Percentiles rank a stretch among this genome's conserved stretches.
phyloP scores from a whole-genome alignment of 1,139 yeast genomes.

The Taphrina pruni region DNA sequence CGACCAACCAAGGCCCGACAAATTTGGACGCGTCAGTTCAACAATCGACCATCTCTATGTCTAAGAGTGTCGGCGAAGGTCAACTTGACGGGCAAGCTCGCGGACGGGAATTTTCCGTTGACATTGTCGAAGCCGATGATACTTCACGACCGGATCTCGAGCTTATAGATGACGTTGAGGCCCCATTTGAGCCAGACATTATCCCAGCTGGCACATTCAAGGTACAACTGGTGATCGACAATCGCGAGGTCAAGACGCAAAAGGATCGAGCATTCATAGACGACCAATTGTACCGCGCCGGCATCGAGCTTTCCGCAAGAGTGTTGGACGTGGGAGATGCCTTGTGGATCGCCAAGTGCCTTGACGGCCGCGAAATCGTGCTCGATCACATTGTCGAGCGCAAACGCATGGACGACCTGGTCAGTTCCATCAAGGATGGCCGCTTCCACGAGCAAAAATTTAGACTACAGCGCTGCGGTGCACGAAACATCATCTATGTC shows the following conservation, averaged over 20 bases:
- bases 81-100: conserved; percentile 6
- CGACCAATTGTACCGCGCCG: conserved; percentile 58
- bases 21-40: neutral
- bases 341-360: conserved; percentile 81
- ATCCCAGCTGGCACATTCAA: conserved; percentile 57
- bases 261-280: conserved; percentile 69
- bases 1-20: conserved; percentile 23
- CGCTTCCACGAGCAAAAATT: conserved; percentile 80
- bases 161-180: neutral
- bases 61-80: neutral
- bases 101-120: neutral
- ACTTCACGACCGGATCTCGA: neutral
- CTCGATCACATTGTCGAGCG: conserved; percentile 84
- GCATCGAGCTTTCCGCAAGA: conserved; percentile 61
- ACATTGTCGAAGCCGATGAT: neutral
- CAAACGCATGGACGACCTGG: conserved; percentile 85
- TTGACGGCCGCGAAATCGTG: conserved; percentile 67
- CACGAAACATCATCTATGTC: conserved; percentile 72
- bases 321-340: conserved; percentile 84
- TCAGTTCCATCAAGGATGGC: conserved; percentile 82
- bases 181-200: conserved; percentile 22
- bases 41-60: neutral
- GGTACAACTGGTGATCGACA: conserved; percentile 72
- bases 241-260: conserved; percentile 71
- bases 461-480: conserved; percentile 71